Percentiles rank a stretch among this genome's conserved stretches.
Conservation (phyloP, 2,329 filamentous ascomycete genomes). For the Cytospora leucostoma region DNA sequence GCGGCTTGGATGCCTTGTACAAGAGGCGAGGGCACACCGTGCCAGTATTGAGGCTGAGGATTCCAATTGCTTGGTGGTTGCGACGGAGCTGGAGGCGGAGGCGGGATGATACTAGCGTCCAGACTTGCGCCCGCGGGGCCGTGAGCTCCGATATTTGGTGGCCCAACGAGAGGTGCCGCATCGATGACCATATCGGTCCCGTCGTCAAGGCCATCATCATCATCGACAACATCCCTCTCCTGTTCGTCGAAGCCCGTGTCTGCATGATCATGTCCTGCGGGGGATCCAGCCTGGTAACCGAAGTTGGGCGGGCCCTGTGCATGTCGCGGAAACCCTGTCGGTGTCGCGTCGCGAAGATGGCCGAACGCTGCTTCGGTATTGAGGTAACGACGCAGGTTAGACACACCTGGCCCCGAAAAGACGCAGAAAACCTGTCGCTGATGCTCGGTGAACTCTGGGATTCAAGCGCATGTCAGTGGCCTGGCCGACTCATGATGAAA, state of each 20-base stretch:
- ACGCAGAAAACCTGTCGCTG: conserved; percentile 97
- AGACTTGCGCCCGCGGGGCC: conserved; percentile 13
- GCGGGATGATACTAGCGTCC: conserved; percentile 24
- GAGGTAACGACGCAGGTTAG: conserved; percentile 74
- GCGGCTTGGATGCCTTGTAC: not conserved
- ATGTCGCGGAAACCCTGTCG: conserved; percentile 18
- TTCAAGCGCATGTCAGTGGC: conserved; percentile 8
- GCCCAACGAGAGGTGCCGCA: conserved; percentile 26
- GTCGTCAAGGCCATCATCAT: conserved; percentile 36
- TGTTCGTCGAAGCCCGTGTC: conserved; percentile 44
- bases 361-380: conserved; percentile 58
- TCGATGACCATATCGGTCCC: conserved; percentile 37
- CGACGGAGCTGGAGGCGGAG: conserved; percentile 23
- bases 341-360: conserved; percentile 41
- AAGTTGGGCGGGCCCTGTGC: conserved; percentile 25
- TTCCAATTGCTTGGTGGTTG: conserved; percentile 16
- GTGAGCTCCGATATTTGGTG: not conserved
- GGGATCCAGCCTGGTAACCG: conserved; percentile 25
- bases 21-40: conserved; percentile 12
- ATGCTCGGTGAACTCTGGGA: conserved; percentile 85
- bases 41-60: conserved; percentile 21
- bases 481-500: not conserved
- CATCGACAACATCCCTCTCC: conserved; percentile 38
- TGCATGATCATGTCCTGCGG: conserved; percentile 23
- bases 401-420: conserved; percentile 86